A percentile compares a stretch with the other conserved stretches of the same genome.
These are phyloP conservation scores for Penicillium dipodomyicola DNA, from an alignment of 495 filamentous ascomycete genomes.

Conservation along the genomic window DNA sequence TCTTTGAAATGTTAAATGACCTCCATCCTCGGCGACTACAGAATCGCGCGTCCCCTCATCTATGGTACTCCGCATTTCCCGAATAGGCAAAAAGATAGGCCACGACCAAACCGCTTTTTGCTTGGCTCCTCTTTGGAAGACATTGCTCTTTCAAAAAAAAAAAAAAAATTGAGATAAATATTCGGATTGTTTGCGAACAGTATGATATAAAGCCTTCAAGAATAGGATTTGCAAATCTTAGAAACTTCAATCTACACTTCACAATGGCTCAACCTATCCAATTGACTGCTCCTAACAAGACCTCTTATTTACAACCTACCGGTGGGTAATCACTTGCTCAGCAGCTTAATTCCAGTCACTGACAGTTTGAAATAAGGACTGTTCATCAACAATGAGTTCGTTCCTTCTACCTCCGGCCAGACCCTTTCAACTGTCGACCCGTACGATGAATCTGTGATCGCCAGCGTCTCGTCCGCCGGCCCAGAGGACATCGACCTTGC, in stretches of 20 bases:
- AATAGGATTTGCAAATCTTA: neutral
- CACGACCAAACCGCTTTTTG: neutral
- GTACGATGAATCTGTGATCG: constrained; percentile 42
- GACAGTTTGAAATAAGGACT: neutral
- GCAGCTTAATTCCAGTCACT: neutral
- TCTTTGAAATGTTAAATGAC: neutral
- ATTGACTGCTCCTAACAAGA: constrained; percentile 1
- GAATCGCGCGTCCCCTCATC: neutral
- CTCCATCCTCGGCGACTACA: neutral
- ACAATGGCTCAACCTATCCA: constrained; percentile 5
- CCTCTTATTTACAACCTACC: neutral
- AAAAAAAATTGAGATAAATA: no score
- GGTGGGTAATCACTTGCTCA: neutral
- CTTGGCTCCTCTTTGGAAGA: neutral
- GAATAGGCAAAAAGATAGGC: constrained; percentile 1
- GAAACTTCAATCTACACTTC: neutral
- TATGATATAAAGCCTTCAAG: neutral
- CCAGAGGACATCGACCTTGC: constrained; percentile 73
- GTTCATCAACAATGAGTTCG: constrained; percentile 11
- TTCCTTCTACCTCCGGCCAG: neutral
- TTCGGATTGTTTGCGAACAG: neutral
- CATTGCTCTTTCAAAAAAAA: neutral
- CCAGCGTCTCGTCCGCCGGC: constrained; percentile 70
- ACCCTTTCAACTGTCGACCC: neutral
- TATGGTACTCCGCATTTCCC: neutral